Evolutionary conservation across 208 protist species (phyloP).

Genomic region (Entamoeba histolytica): DNA sequence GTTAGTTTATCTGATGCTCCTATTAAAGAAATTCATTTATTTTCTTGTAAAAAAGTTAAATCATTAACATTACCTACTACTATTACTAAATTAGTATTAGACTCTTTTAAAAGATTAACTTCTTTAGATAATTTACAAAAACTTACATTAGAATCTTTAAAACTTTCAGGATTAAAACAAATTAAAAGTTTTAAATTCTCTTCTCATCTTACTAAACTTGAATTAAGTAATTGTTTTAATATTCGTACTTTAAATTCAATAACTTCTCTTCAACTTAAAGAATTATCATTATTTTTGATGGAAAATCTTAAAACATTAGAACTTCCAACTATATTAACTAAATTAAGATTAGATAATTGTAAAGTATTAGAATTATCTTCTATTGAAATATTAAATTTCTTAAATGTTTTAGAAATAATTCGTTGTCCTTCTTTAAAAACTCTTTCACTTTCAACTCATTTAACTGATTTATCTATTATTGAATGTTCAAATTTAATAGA

Average conservation of each 20-base stretch:
- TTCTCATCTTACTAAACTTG: background rate
- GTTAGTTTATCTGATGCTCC: background rate
- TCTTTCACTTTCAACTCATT: background rate
- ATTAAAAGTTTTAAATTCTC: background rate
- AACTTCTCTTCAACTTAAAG: background rate
- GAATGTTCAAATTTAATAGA: background rate
- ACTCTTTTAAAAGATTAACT: background rate
- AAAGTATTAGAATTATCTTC: background rate
- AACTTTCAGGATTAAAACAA: background rate
- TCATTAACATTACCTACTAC: background rate
- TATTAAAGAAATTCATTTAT: background rate
- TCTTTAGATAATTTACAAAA: background rate
- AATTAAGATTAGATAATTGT: background rate
- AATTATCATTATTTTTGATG: background rate
- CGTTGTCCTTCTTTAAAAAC: background rate
- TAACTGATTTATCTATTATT: background rate
- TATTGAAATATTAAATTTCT: background rate
- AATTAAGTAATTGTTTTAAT: background rate
- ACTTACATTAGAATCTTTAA: background rate
- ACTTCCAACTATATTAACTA: background rate
- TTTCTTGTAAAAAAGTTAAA: background rate
- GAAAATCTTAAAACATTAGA: background rate
- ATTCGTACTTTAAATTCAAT: background rate
- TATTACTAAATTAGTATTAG: background rate
- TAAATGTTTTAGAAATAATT: background rate